Conservation (phyloP, 805 yeast genomes). For the Metschnikowia drakensbergensis region DNA sequence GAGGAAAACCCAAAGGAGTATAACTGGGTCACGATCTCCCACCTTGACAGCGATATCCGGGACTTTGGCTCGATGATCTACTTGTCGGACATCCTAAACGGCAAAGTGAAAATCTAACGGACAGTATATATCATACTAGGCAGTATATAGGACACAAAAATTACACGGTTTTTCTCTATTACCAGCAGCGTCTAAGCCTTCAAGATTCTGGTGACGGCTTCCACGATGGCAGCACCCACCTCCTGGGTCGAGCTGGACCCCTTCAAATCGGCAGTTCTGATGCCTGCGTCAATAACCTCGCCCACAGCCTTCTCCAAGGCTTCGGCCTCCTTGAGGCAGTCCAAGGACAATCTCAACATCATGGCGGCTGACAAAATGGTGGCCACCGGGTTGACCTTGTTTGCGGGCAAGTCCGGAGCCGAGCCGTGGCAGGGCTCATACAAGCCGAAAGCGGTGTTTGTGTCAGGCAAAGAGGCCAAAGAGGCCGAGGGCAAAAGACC, state of each 20-base stretch:
- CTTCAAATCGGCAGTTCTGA: conserved; percentile 89
- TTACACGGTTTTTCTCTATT: not conserved
- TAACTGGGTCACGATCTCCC: not conserved
- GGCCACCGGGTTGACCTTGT: conserved; percentile 93
- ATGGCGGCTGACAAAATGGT: conserved; percentile 93
- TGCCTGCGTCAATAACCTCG: conserved; percentile 72
- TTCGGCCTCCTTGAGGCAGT: conserved; percentile 77
- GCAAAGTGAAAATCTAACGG: conserved; percentile 15
- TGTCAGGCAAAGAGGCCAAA: conserved; percentile 93
- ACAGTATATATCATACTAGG: too few relatives aligned
- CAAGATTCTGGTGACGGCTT: conserved; percentile 58
- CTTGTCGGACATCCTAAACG: conserved; percentile 30
- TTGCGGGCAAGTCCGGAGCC: conserved; percentile 87
- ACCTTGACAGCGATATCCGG: conserved; percentile 5
- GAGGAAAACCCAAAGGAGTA: not conserved
- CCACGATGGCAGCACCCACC: conserved; percentile 92
- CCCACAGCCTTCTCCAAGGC: conserved; percentile 88
- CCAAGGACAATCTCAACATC: conserved; percentile 92
- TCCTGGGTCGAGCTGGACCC: conserved; percentile 82
- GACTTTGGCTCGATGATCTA: conserved; percentile 31
- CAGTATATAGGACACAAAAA: too few relatives aligned
- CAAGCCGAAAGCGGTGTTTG: conserved; percentile 89
- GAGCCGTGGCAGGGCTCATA: conserved; percentile 99
- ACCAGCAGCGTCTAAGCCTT: conserved; percentile 12
- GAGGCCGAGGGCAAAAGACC: conserved; percentile 97